Evolutionary conservation across 495 filamentous ascomycete species (phyloP), one percentile per base, ranked within the genome.

Genomic region (Hypomontagnella submonticulosa): DNA sequence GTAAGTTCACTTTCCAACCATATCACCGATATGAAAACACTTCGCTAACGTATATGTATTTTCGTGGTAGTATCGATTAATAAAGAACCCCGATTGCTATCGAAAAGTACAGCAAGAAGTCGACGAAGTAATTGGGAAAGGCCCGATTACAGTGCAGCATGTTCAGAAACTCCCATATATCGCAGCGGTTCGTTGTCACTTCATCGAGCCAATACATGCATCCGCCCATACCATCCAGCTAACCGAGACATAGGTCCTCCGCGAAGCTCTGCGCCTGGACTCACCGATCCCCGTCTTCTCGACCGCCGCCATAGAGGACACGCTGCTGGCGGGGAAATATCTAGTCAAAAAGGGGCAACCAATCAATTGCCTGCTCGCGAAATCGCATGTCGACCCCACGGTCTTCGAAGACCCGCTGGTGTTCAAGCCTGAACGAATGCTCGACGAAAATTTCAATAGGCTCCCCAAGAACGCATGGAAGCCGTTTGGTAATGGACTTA

Each of bases 261-360:
- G 87, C 0, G 90, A 92, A 72, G 83, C 89, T 0, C 75, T 92
- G 0, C 87, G 90, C 20, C 73, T 92, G 10, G 77, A 75, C 23
- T 83, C 89, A 8, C 81, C 87, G 2, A 87, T 86, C 4, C 85
- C 88, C 0, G 79, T 79, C 0, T 88, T 91, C 76, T 44, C 54
- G 12, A 19, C 71, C 0, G 71, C 71, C 13, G 75, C 76, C 47
- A 75, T 76, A 46, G 77, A 77, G 33, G 81, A 83, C 11, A 62
- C 76, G 1, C 73, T 89, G 9, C 77, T 80, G 0, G 84, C 80
- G 12, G 89, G 88, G 27, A 87, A 89, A 66, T 93, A 90, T 67
- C 62, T 81, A 34, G 74, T 92, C 38, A 71, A 82, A 1, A 78
- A 83, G 46, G 81, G 79, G 11, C 81, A 87, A 53, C 44, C 81